Base-by-base conservation (phyloP, 2,329 filamentous ascomycete species). In the Talaromyces sp. region DNA sequence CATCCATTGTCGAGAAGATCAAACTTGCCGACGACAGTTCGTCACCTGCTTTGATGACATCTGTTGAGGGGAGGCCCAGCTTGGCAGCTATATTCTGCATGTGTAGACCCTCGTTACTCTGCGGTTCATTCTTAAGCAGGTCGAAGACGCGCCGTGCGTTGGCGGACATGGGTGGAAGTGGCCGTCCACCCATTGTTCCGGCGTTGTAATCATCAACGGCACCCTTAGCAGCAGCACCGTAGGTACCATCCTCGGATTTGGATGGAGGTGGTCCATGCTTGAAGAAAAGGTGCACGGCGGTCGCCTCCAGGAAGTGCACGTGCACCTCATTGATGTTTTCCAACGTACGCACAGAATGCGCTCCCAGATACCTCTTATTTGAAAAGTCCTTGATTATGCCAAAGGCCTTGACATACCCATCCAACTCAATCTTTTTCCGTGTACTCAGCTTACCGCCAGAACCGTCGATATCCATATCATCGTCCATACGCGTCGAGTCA, bases 1-100 rank as follows among this genome's bases (percentile, higher is more conserved):
- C 93, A 76, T 98, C 92, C 61, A 96, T 84, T 10, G 96, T 99
- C 30, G 92, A 91, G 78, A 92, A 99, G 66, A 96, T 91, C 68
- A 91, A 72, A 32, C 92, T 91, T 60, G 85, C 78, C 2, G 81
- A 81, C 51, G 92, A 76, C 70, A 99, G 76, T 76, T 98, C 92
- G 68, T 96, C 91, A 10, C 90, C 86, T n/a, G 87, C 93, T 58
- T 83, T 85, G 67, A 88, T 79, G 15, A 95, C 89, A 53, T 96
- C 91, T 28, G 82, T 81, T 32, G 87, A 77, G 9, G 88, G 82
- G 77, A 97, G 77, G 8, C 84, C 81, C 19, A 88, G 81, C 62
- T 84, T 81, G 55, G 81, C 81, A 11, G 89, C 87, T 68, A 99
- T 90, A 63, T 88, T 81, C 69, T 93, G 88, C 66, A 93, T 81